Evolutionary conservation across 2,329 filamentous ascomycete species (phyloP).

Genomic region (Malbranchea cinnamomea): DNA sequence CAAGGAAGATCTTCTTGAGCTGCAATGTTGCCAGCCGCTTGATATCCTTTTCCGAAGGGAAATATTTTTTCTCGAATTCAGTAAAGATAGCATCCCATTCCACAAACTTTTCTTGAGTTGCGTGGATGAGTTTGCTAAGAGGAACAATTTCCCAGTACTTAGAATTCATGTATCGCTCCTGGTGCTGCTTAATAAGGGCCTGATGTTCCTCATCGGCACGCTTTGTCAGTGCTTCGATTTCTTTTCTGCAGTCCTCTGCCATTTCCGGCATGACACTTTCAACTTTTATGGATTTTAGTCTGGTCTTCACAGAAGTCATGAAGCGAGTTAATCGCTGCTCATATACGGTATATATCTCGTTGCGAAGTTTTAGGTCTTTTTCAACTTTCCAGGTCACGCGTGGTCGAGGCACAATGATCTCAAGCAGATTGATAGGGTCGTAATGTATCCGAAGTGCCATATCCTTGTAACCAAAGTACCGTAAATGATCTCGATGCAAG

Average conservation of each 20-base stretch:
- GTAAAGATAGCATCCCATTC: slow-evolving; percentile 86
- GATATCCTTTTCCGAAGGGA: slow-evolving; percentile 92
- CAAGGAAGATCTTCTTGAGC: slow-evolving; percentile 85
- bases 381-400: slow-evolving; percentile 97
- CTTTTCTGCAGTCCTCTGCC: slow-evolving; percentile 61
- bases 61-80: slow-evolving; percentile 83
- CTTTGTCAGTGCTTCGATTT: slow-evolving; percentile 64
- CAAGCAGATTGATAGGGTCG: slow-evolving; percentile 79
- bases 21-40: slow-evolving; percentile 81
- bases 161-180: slow-evolving; percentile 81
- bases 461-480: slow-evolving; percentile 82
- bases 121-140: slow-evolving; percentile 72
- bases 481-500: slow-evolving; percentile 77
- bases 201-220: slow-evolving; percentile 74
- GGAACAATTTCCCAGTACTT: slow-evolving; percentile 96
- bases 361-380: slow-evolving; percentile 80
- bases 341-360: slow-evolving; percentile 69
- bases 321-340: slow-evolving; percentile 75
- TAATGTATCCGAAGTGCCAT: slow-evolving; percentile 80
- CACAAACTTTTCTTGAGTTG: slow-evolving; percentile 81
- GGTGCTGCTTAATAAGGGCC: slow-evolving; percentile 58
- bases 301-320: slow-evolving; percentile 69
- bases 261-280: slow-evolving; percentile 85
- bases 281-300: slow-evolving; percentile 76
- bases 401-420: slow-evolving; percentile 81